Base-by-base conservation (phyloP, 2,329 filamentous ascomycete genomes). In the Bipolaris zeicola region DNA sequence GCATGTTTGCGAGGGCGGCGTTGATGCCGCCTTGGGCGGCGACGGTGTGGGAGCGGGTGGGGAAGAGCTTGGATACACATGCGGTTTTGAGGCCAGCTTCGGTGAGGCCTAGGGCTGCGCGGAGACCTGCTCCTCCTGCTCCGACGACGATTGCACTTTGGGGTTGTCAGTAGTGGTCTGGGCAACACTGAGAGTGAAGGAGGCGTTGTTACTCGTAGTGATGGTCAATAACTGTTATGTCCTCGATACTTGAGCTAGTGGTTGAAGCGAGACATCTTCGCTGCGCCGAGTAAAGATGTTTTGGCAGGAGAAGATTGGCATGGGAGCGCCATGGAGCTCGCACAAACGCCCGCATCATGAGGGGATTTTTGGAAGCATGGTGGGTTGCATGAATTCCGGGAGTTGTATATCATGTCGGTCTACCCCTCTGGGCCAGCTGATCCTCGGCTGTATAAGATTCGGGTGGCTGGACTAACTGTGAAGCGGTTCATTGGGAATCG, bases 21-120 rank as follows among this genome's bases (percentile, higher is more conserved):
- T 85, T 85, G 69, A 88, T 88, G 61, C 86, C 86, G 61, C 86
- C 85, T 74, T 88, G 86, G 22, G 86, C 86, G n/a, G 86, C 86
- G 56, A 88, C 86, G 10, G 85, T 88, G 74, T 88, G 85, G 64
- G 81, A 85, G 76, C 86, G 79, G 16, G 86, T 88, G 31, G 84
- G 84, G 71, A 87, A 88, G 33, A 87, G 78, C 71, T 87, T 88
- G 28, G 83, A 84, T 61, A 88, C 81, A 76, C 85, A 88, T 60
- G 85, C 85, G 58, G 85, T 88, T 64, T 88, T 85, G 68, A 88
- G 82, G 7, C 85, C 85, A 62, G 84, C 83, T 76, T 87, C 85
- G 31, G 85, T 85, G 39, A 88, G 78, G 65, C 86, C 86, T 65
- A 88, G 85, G 56, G 85, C 85, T 49, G 86, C 85, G 68, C 86